Evolutionary conservation across 1,284 basidiomycete species (phyloP).

Genomic region (Pseudozyma tsukubaensis): DNA sequence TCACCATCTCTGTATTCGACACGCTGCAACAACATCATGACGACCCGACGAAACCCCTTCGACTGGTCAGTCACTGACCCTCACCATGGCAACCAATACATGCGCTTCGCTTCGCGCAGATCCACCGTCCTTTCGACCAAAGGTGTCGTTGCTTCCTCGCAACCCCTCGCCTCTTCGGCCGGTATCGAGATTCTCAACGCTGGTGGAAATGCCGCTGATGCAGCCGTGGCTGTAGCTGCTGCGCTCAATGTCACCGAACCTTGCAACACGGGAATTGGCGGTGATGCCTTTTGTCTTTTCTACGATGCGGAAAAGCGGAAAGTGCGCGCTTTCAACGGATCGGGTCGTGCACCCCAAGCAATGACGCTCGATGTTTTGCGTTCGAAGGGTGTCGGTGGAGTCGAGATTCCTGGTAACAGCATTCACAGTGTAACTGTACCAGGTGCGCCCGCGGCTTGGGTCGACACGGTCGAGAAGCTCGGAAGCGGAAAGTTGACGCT

Average conservation of each 20-base stretch:
- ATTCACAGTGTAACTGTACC: slow-evolving; percentile 93
- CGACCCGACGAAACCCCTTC: slow-evolving; percentile 25
- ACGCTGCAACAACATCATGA: not conserved
- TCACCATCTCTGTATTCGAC: not conserved
- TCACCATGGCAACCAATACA: slow-evolving; percentile 35
- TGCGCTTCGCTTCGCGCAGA: slow-evolving; percentile 56
- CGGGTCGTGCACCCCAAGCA: slow-evolving; percentile 79
- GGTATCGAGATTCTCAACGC: slow-evolving; percentile 87
- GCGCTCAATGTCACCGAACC: slow-evolving; percentile 78
- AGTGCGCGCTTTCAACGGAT: slow-evolving; percentile 86
- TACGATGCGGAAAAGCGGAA: slow-evolving; percentile 83
- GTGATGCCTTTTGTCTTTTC: slow-evolving; percentile 92
- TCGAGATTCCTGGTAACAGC: slow-evolving; percentile 68
- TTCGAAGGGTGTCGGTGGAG: slow-evolving; percentile 77
- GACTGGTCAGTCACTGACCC: slow-evolving; percentile 47
- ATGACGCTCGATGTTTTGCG: slow-evolving; percentile 81
- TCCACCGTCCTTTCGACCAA: slow-evolving; percentile 73
- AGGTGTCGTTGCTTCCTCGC: slow-evolving; percentile 87
- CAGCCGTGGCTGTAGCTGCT: slow-evolving; percentile 79
- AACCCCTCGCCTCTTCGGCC: slow-evolving; percentile 87
- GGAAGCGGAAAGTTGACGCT: slow-evolving; percentile 84
- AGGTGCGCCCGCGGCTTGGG: slow-evolving; percentile 91
- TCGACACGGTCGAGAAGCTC: slow-evolving; percentile 84
- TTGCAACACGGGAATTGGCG: slow-evolving; percentile 71
- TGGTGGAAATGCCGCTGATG: slow-evolving; percentile 85